phyloP scores from a whole-genome alignment of 495 filamentous ascomycete genomes.

The Cercophora newfieldiana region DNA sequence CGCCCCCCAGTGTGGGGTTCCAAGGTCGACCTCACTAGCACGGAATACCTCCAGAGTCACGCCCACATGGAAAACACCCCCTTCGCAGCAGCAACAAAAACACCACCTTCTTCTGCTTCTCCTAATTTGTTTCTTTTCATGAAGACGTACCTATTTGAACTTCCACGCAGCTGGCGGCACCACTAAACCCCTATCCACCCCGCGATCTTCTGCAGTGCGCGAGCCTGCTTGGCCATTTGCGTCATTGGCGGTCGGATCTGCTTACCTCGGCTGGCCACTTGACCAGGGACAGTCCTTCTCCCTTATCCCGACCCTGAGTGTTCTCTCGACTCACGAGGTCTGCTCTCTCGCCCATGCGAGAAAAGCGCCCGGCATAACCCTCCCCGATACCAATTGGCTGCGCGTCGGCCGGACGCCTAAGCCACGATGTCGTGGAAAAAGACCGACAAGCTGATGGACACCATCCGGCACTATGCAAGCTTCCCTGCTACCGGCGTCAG shows the following conservation, averaged over 20 bases:
- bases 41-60: not conserved
- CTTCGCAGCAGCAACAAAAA: not conserved
- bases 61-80: not conserved
- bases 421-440: slow-evolving; percentile 82
- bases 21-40: not conserved
- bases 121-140: not conserved
- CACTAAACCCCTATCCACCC: not conserved
- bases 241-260: slow-evolving; percentile 10
- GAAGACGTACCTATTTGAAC: not conserved
- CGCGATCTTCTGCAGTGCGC: not conserved
- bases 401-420: slow-evolving; percentile 28
- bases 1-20: not conserved
- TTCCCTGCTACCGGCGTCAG: slow-evolving; percentile 97
- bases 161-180: not conserved
- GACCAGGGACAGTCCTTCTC: not conserved
- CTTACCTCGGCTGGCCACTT: slow-evolving; percentile 7
- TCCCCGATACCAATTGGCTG: slow-evolving; percentile 36
- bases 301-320: not conserved
- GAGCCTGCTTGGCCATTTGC: not conserved
- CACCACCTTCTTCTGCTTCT: not conserved
- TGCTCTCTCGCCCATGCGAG: slow-evolving; percentile 25
- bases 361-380: slow-evolving; percentile 30
- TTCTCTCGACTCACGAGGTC: not conserved
- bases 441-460: slow-evolving; percentile 89
- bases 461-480: slow-evolving; percentile 96